These are phyloP conservation scores for Ophiostoma perfectum DNA, from an alignment of 2,329 filamentous ascomycete species.

Conservation along the genomic window DNA sequence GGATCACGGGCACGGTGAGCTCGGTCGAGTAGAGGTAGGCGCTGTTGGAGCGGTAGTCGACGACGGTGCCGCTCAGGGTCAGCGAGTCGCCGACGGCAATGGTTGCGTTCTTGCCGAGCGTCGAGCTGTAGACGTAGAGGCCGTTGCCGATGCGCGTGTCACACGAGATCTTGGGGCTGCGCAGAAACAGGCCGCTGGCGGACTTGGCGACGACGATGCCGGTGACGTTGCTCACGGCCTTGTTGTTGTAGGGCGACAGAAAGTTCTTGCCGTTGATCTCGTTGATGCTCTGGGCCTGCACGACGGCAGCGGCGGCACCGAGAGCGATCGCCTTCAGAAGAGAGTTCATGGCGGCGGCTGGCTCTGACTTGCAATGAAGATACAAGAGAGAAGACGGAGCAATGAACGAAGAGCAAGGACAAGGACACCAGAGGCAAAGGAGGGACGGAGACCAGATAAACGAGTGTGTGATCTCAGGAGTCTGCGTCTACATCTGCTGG, in stretches of 20 bases:
- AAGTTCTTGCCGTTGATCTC: conserved; percentile 63
- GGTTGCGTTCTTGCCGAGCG: conserved; percentile 40
- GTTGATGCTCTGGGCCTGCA: conserved; percentile 40
- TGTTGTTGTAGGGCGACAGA: conserved; percentile 54
- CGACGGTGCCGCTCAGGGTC: conserved; percentile 53
- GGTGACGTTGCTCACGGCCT: conserved; percentile 53
- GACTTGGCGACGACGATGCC: conserved; percentile 62
- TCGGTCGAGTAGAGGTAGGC: conserved; percentile 61
- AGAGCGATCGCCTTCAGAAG: conserved; percentile 18
- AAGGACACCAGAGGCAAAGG: not conserved
- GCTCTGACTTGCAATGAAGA: not conserved
- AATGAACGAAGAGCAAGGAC: not conserved
- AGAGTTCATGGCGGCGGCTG: conserved; percentile 12
- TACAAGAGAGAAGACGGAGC: not conserved
- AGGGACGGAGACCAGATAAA: conserved; percentile 3
- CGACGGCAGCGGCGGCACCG: conserved; percentile 9
- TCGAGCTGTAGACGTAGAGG: conserved; percentile 57
- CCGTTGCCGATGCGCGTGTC: conserved; percentile 56
- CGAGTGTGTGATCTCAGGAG: not conserved
- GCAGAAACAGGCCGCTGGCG: conserved; percentile 58
- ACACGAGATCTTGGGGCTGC: conserved; percentile 52
- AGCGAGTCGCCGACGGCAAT: conserved; percentile 59
- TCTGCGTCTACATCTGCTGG: not conserved
- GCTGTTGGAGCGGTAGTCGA: conserved; percentile 50
- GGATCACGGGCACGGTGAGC: conserved; percentile 41